Base-by-base conservation (phyloP, 257 asterid species). In the Fraxinus pennsylvanica region DNA sequence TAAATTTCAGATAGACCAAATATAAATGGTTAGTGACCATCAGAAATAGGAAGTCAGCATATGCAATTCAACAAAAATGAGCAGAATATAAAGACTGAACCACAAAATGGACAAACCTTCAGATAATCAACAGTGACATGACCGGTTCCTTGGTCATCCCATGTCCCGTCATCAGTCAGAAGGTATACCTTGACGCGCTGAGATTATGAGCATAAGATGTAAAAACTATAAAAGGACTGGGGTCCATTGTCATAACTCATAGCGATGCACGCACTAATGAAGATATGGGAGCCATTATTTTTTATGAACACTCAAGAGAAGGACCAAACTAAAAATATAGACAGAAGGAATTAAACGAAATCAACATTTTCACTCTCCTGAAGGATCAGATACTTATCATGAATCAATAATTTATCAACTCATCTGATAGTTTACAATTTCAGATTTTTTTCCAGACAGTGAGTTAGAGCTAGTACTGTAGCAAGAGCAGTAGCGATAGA, bases 101-200 rank as follows among this genome's bases (percentile, higher is more conserved):
- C 47, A 27, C 35, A 52, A 21, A 25, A 43, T 32, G 32, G 33
- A 47, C 85, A 71, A 78, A 91, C 99, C 97, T 95, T 96, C 79
- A 90, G 74, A 87, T 85, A 92, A 83, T 94, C 96, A 83, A 94
- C 91, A 82, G 90, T 86, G 78, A 92, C 96, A 63, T 93, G 98
- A 78, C 99, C 99, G 79, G 99, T 95, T 87, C 99, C 99, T 90
- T 93, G 98, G 85, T 95, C 99, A 81, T 93, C 99, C 99, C 99
- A 95, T 88, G 87, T 95, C 41, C 98, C 98, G 52, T 95, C 96
- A 52, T 83, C 97, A 87, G 83, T 93, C 86, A 91, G 84, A 47
- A 94, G 97, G 81, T 95, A 95, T 63, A 95, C 97, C 89, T 93
- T 95, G 66, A 95, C 99, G 67, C 98, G 99, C 99, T 93, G 93